Percentiles rank a stretch among this genome's conserved stretches.
These are phyloP conservation scores for Diaporthe velutina DNA, from an alignment of 2,329 filamentous ascomycete species.

Conservation along the genomic window DNA sequence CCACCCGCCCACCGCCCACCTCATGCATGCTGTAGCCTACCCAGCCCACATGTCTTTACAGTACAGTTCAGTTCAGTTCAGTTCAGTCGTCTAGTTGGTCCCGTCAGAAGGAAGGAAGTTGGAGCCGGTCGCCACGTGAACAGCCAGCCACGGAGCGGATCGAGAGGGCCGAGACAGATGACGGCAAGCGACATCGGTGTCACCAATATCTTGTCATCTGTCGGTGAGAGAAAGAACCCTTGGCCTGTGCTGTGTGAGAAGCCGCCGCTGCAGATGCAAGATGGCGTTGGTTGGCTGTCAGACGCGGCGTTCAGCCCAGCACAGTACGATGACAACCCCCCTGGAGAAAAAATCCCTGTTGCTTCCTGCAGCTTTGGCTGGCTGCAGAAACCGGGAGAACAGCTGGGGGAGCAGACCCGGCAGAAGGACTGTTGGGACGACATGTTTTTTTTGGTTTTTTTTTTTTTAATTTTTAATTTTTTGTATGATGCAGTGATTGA, in stretches of 20 bases:
- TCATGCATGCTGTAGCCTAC: background rate
- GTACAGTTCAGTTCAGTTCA: background rate
- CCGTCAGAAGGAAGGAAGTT: constrained; percentile 11
- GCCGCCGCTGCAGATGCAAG: constrained; percentile 27
- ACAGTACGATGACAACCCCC: constrained; percentile 29
- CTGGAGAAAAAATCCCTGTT: constrained; percentile 32
- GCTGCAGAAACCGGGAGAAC: background rate
- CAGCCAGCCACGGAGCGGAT: background rate
- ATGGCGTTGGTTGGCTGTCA: constrained; percentile 25
- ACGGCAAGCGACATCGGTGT: constrained; percentile 33
- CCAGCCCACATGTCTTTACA: background rate
- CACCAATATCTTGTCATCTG: constrained; percentile 34
- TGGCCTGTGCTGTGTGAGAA: constrained; percentile 32
- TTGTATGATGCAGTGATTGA: background rate
- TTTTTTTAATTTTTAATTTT: no score
- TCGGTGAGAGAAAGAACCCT: constrained; percentile 33
- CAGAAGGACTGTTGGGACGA: background rate
- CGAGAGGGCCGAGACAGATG: constrained; percentile 23
- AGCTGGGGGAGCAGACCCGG: background rate
- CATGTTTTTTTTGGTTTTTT: background rate
- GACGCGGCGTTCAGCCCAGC: constrained; percentile 37
- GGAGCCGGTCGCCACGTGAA: constrained; percentile 31
- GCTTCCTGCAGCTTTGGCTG: constrained; percentile 19
- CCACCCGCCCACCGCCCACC: background rate
- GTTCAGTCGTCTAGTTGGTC: background rate